Conservation (phyloP, 768 basidiomycete species). For the Lactarius sanguifluus region DNA sequence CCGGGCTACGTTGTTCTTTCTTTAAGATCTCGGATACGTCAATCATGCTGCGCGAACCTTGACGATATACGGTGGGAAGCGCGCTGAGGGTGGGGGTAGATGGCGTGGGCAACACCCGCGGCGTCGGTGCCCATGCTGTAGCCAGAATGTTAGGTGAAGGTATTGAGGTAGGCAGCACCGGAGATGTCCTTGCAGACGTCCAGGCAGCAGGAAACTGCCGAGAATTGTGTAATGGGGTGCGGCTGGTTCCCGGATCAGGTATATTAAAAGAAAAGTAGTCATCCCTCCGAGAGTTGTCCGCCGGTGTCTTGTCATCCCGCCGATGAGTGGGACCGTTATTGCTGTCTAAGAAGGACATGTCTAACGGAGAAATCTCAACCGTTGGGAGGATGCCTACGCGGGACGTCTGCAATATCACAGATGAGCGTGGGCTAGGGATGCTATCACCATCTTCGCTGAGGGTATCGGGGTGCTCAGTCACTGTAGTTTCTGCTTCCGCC, state of each 20-base stretch:
- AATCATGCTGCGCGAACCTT: constrained; percentile 27
- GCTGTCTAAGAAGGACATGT: constrained; percentile 28
- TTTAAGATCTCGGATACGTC: constrained; percentile 26
- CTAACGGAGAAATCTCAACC: constrained; percentile 22
- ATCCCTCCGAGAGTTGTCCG: background rate
- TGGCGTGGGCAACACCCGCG: constrained; percentile 34
- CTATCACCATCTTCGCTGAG: constrained; percentile 29
- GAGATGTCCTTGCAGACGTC: constrained; percentile 14
- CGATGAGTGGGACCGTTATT: constrained; percentile 14
- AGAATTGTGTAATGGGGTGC: background rate
- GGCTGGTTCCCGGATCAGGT: constrained; percentile 9
- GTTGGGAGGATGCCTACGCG: constrained; percentile 10
- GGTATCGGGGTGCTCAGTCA: constrained; percentile 18
- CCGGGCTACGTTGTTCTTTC: constrained; percentile 15
- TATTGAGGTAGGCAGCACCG: constrained; percentile 23
- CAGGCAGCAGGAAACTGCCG: background rate
- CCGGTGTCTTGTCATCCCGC: constrained; percentile 25
- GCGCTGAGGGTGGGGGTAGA: constrained; percentile 19
- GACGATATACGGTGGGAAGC: constrained; percentile 25
- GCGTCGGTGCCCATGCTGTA: constrained; percentile 6
- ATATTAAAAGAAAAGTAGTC: constrained; percentile 38
- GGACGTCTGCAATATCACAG: background rate
- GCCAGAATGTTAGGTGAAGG: background rate
- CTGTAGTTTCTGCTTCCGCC: constrained; percentile 16
- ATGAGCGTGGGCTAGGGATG: background rate